phyloP scores from a whole-genome alignment of 441 rosid species.

The Gossypium davidsonii region DNA sequence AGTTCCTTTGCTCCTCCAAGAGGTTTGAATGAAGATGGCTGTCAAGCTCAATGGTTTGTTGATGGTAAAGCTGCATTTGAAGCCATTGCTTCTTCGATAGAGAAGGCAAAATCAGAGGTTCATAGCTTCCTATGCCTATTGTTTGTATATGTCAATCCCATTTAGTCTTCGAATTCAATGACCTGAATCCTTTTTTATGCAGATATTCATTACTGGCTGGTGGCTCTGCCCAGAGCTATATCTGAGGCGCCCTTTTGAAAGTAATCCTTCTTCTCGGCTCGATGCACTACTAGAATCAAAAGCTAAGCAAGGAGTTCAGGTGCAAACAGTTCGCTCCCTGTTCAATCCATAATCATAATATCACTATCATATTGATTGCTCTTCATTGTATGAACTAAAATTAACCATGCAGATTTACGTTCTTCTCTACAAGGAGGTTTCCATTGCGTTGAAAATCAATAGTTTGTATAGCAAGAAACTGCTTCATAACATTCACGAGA shows the following conservation, averaged over 20 bases:
- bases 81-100: slow-evolving; percentile 58
- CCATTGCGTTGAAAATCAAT: slow-evolving; percentile 63
- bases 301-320: slow-evolving; percentile 73
- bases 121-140: not conserved
- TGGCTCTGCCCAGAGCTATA: slow-evolving; percentile 78
- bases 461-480: slow-evolving; percentile 59
- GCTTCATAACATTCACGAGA: slow-evolving; percentile 60
- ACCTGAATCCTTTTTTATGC: slow-evolving; percentile 14
- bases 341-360: not conserved
- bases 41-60: slow-evolving; percentile 74
- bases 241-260: slow-evolving; percentile 58
- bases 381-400: not conserved
- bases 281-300: slow-evolving; percentile 62
- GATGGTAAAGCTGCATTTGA: slow-evolving; percentile 72
- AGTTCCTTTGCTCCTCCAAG: slow-evolving; percentile 65
- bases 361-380: not conserved
- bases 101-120: slow-evolving; percentile 67
- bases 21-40: slow-evolving; percentile 62
- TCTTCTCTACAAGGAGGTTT: slow-evolving; percentile 73
- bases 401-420: slow-evolving; percentile 47
- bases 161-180: not conserved
- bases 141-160: not conserved
- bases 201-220: slow-evolving; percentile 77
- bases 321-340: slow-evolving; percentile 13
- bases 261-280: slow-evolving; percentile 47